Evolutionary conservation across 2,329 filamentous ascomycete genomes (phyloP), one percentile per base, ranked within the genome.

Genomic region (Zasmidium angulare): DNA sequence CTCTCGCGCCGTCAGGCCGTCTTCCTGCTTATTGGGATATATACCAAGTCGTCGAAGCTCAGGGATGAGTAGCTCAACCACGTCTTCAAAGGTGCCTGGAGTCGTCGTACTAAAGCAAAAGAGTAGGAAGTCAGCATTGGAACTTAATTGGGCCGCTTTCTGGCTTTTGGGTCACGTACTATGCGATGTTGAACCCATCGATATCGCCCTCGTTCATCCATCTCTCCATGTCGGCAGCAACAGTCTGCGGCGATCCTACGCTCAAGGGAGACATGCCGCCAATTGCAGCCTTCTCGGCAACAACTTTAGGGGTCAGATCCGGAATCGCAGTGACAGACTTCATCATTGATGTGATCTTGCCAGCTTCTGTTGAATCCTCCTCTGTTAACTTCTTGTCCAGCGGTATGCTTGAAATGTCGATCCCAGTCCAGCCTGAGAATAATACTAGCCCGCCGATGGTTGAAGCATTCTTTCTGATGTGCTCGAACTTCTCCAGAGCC

Each of bases 351-450:
- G 72, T 69, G 6, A 76, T 70, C 21, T 71, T 72, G 60, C 74
- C 78, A 77, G 80, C 81, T 62, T 85, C 83, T 1, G 76, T 74
- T 0, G 82, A 83, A 61, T 86, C 82, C 2, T 78, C 80, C 0
- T 79, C 78, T 0, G 79, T 82, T 60, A 88, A 76, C 17, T 84
- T 82, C 36, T 43, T 43, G 36, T 43, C 36, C 0, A 86, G 68
- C 0, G 83, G 82, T 46, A 86, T 78, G 65, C 78, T 78, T 2
- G 80, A 83, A 17, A 86, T 75, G 65, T 87, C 84, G 58, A 87
- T 85, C 0, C 84, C 84, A 0, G 88, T 90, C 88, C 88, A 91
- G 1, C 88, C 88, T 22, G 87, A 87, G 66, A 91, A 91, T 19
- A 91, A 73, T 1, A 88, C 86, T 56, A 90, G 69, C 0, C 87